Percentiles rank a stretch among this genome's conserved stretches.
phyloP scores from a whole-genome alignment of 495 filamentous ascomycete species.

The Aspergillus ellipticus region DNA sequence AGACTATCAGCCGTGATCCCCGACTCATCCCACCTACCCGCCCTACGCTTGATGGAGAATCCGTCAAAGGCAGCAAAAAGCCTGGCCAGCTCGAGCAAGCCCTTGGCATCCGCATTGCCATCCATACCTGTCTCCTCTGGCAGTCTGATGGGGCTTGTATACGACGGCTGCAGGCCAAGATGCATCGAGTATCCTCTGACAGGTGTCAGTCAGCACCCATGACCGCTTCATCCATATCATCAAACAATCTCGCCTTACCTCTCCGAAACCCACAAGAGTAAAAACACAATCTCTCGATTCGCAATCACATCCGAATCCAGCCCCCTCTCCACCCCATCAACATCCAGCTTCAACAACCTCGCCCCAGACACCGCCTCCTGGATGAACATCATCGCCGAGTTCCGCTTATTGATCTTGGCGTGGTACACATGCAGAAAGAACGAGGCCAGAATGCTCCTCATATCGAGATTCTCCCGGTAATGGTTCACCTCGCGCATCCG shows the following conservation, averaged over 20 bases:
- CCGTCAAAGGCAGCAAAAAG: slow-evolving; percentile 28
- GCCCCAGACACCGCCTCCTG: slow-evolving; percentile 28
- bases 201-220: neutral
- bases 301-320: slow-evolving; percentile 13
- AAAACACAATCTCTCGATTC: slow-evolving; percentile 26
- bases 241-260: slow-evolving; percentile 20
- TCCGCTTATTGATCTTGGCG: slow-evolving; percentile 30
- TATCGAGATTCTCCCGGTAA: slow-evolving; percentile 14
- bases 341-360: slow-evolving; percentile 22
- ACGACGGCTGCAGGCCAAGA: slow-evolving; percentile 28
- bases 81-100: slow-evolving; percentile 25
- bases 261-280: slow-evolving; percentile 32
- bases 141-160: slow-evolving; percentile 13
- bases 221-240: neutral
- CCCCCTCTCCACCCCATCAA: neutral
- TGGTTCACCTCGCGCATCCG: slow-evolving; percentile 14
- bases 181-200: slow-evolving; percentile 31
- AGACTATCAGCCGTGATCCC: slow-evolving; percentile 3
- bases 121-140: neutral
- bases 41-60: slow-evolving; percentile 11
- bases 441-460: slow-evolving; percentile 22
- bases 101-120: slow-evolving; percentile 20
- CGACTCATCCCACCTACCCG: neutral
- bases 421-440: slow-evolving; percentile 37
- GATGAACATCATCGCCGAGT: slow-evolving; percentile 30